Conservation (phyloP, 371 early-diverging fungal genomes). For the Aphelidium insulamus region DNA sequence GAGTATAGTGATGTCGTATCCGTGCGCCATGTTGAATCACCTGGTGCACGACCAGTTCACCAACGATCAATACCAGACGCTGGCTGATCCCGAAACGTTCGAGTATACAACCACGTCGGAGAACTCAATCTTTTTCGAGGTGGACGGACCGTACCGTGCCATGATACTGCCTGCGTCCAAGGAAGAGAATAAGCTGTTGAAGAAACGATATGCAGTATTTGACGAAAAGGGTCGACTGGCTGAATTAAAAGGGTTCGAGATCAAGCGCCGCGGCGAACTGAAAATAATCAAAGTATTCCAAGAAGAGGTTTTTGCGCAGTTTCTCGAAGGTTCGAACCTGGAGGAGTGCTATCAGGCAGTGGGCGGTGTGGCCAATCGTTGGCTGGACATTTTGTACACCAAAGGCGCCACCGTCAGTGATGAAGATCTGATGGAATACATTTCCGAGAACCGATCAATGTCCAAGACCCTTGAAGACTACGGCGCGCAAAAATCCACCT, state of each 20-base stretch:
- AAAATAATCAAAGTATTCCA: slow-evolving; percentile 98
- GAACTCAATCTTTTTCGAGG: slow-evolving; percentile 97
- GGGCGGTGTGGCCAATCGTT: slow-evolving; percentile 73
- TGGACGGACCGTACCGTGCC: slow-evolving; percentile 98
- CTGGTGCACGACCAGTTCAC: slow-evolving; percentile 91
- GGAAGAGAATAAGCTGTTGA: slow-evolving; percentile 89
- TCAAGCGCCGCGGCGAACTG: slow-evolving; percentile 97
- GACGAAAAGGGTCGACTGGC: slow-evolving; percentile 86
- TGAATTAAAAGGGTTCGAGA: slow-evolving; percentile 98
- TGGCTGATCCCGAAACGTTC: slow-evolving; percentile 24
- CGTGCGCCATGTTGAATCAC: slow-evolving; percentile 95
- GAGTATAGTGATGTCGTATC: slow-evolving; percentile 66
- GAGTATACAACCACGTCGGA: slow-evolving; percentile 56
- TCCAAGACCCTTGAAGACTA: slow-evolving; percentile 83
- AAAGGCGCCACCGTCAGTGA: slow-evolving; percentile 67
- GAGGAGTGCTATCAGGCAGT: slow-evolving; percentile 83
- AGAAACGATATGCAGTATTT: slow-evolving; percentile 98
- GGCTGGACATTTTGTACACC: slow-evolving; percentile 87
- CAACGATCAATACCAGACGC: slow-evolving; percentile 90
- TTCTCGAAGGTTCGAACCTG: slow-evolving; percentile 66
- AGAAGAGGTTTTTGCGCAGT: slow-evolving; percentile 76
- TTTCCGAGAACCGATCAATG: slow-evolving; percentile 97
- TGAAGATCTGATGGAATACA: slow-evolving; percentile 83
- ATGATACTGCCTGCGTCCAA: slow-evolving; percentile 97
- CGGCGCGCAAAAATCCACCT: slow-evolving; percentile 80